phyloP scores from a whole-genome alignment of 345 rosid species.

The Cardiospermum halicacabum region DNA sequence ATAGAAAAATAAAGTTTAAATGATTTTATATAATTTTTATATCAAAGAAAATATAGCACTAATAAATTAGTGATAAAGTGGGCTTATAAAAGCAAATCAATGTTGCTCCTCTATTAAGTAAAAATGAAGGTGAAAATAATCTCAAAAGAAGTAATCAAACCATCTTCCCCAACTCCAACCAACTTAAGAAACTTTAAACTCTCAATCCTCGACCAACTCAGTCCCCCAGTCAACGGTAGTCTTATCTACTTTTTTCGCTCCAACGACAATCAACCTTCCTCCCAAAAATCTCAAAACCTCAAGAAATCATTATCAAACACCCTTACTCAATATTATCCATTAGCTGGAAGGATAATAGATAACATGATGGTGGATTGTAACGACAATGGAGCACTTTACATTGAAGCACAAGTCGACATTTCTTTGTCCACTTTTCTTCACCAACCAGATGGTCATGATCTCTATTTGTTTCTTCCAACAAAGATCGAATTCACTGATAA shows the following conservation, averaged over 20 bases:
- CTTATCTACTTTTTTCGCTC: conserved; percentile 23
- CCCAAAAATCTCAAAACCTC: conserved; percentile 8
- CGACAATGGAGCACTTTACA: conserved; percentile 17
- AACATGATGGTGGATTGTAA: conserved; percentile 10
- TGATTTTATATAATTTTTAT: too few relatives aligned
- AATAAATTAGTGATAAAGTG: too few relatives aligned
- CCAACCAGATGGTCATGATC: conserved; percentile 11
- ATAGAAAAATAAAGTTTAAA: too few relatives aligned
- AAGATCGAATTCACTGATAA: background rate
- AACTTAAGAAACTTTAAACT: conserved; percentile 21
- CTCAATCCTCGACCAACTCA: conserved; percentile 25
- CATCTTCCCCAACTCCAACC: conserved; percentile 28
- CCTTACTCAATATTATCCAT: conserved; percentile 17
- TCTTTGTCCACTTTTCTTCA: conserved; percentile 11
- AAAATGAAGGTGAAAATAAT: conserved; percentile 18
- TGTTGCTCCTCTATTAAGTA: too few relatives aligned
- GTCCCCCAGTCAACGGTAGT: conserved; percentile 10
- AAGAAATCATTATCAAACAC: conserved; percentile 22
- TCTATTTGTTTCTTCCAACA: conserved; percentile 15
- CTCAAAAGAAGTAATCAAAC: conserved; percentile 23
- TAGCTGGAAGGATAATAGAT: conserved; percentile 23
- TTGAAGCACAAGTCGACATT: conserved; percentile 17
- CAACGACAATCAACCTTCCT: background rate
- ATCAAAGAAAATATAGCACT: too few relatives aligned
- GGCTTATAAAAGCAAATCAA: too few relatives aligned